Evolutionary conservation across 371 early-diverging fungal species (phyloP), one percentile per base, ranked within the genome.

Genomic region (Phascolomyces articulosus): DNA sequence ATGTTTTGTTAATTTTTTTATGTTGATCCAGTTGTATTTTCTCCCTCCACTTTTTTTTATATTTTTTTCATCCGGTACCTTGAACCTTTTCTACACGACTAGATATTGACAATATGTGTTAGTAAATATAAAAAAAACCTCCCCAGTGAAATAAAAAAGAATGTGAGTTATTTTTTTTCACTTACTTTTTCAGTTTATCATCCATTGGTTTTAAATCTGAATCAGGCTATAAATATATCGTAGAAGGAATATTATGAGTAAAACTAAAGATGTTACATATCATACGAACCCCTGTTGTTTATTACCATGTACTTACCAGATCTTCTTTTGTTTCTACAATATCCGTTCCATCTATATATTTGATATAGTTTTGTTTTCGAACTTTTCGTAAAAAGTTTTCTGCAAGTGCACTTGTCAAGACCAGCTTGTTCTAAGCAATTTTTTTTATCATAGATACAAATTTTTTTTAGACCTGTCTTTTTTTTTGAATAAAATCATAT

Each of bases 331-430:
- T 84, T 23, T 75, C 77, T 29, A 91, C 88, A 48, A 79, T 82
- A 55, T 93, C 92, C 2, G 85, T 85, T 23, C 90, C 93, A 55
- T 90, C 84, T 10, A 78, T 70, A 57, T 93, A 92, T 0, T 69
- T 34, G 26, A 93, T 85, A 62, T 83, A 92, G 29, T 73, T 67
- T 67, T 92, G 92, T 69, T 87, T 87, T 27, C 77, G 80, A 62
- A 93, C 75, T 48, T 88, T 90, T 29, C 91, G 73, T 63, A 93
- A 72, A 65, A 93, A 92, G 27, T 81, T 85, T 66, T 93, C 93
- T 31, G 90, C 87, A n/a, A 93, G 73, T 1, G 93, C 93, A 34
- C 89, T 89, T 1, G 88, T 86, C 62, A 93, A 72, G 7, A 93
- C 90, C 11, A 90, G 83, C 58, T 83, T 84, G 44, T 74, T 83